phyloP scores from a whole-genome alignment of 2,329 filamentous ascomycete species.

The Clonostachys byssicola region DNA sequence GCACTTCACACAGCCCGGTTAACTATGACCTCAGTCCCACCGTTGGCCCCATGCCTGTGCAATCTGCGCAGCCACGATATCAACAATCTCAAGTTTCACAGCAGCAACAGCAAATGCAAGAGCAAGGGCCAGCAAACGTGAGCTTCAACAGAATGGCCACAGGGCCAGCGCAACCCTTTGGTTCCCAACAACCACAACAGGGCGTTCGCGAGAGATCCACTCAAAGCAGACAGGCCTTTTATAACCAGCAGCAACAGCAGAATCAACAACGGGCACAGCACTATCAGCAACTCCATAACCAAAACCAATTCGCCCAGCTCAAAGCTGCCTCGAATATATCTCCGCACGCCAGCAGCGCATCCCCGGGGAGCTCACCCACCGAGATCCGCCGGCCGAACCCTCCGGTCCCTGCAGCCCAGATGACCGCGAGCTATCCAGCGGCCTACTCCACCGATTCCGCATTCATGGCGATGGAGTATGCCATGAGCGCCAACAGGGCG shows the following conservation, averaged over 20 bases:
- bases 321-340: no score
- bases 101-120: background rate
- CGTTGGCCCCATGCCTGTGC: no score
- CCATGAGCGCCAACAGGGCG: background rate
- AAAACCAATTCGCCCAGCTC: background rate
- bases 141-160: background rate
- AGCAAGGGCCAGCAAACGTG: background rate
- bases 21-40: no score
- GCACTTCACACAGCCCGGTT: no score
- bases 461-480: conserved; percentile 2
- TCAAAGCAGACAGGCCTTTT: background rate
- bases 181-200: no score
- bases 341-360: no score
- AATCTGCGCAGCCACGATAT: no score
- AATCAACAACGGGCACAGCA: background rate
- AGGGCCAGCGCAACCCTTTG: background rate
- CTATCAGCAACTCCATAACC: background rate
- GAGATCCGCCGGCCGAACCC: no score
- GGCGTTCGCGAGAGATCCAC: no score
- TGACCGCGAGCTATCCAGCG: no score
- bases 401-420: no score
- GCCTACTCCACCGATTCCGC: background rate
- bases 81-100: background rate
- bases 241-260: background rate
- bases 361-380: no score